A percentile compares a stretch with the other conserved stretches of the same genome.
Evolutionary conservation across 495 filamentous ascomycete genomes (phyloP).

Genomic region (Aspergillus ellipticus): DNA sequence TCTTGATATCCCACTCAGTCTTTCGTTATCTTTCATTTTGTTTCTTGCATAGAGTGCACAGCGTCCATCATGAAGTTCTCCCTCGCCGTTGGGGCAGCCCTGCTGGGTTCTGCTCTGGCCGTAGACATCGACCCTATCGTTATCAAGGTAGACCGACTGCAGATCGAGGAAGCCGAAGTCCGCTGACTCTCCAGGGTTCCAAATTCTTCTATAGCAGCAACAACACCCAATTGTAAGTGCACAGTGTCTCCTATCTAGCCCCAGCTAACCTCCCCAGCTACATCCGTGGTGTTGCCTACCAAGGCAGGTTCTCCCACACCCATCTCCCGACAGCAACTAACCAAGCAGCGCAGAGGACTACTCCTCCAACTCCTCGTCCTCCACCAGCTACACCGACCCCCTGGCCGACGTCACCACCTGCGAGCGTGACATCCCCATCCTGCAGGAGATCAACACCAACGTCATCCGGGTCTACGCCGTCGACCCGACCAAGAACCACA

Average conservation of each 20-base stretch:
- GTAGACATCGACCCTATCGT: conserved; percentile 54
- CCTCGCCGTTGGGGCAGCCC: conserved; percentile 19
- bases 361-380: conserved; percentile 22
- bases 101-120: conserved; percentile 22
- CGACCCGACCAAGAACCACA: conserved; percentile 71
- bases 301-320: conserved; percentile 36
- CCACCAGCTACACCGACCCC: conserved; percentile 57
- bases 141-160: conserved; percentile 50
- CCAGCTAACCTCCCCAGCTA: conserved; percentile 36
- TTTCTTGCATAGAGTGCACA: not conserved
- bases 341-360: conserved; percentile 39
- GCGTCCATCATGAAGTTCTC: conserved; percentile 23
- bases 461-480: conserved; percentile 90
- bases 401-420: conserved; percentile 65
- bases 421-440: conserved; percentile 72
- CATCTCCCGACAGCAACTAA: conserved; percentile 10
- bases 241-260: not conserved
- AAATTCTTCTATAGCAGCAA: conserved; percentile 76
- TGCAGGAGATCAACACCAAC: conserved; percentile 74
- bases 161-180: not conserved
- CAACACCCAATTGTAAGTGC: conserved; percentile 68
- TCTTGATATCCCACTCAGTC: not conserved
- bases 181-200: conserved; percentile 46
- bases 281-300: conserved; percentile 88
- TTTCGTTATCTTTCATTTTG: not conserved